Evolutionary conservation across 768 basidiomycete genomes (phyloP), one percentile per base, ranked within the genome.

Genomic region (Chalciporus chontae): DNA sequence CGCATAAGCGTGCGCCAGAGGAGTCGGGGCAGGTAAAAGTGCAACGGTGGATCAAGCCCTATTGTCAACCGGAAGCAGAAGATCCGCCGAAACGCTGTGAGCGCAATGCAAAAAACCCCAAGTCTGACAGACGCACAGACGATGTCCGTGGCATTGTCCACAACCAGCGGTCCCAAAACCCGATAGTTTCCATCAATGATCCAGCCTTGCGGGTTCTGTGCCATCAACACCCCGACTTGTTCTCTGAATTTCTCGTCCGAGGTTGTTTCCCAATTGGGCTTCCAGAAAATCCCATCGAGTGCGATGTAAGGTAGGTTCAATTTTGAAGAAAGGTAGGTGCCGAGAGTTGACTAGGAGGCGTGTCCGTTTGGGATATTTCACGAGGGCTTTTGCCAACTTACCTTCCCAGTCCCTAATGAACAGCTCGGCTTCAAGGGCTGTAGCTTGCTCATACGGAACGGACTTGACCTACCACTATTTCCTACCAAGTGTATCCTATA

Each of bases 21-120:
- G 21, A 85, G 56, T 14, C 85, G 80, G 18, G 84, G 81, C 47
- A 86, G 72, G 67, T 86, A 87, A 9, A 78, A 63, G 8, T 69
- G 15, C 29, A 86, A 66, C 11, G 84, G 85, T 8, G 84, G 83
- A 55, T 86, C 84, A 18, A 87, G 68, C 85, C 85, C 84, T 87
- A 32, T 53, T 7, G 8, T 26, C 6, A 3, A 26, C 14, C 14
- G 15, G 36, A 53, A 23, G 34, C 14, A 17, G 36, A 53, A 23
- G 34, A n/a, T 21, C 13, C 21, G 26, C 40, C 29, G 8, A 7
- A n/a, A 5, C 23, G 13, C 6, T 18, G 41, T 58, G 18, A 47
- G 39, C 19, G 27, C 11, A 7, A 17, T 40, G 21, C 17, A 34
- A 31, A 14, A 2, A 34, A n/a, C n/a, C 40, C 8, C 14, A n/a